Evolutionary conservation across 1,284 basidiomycete species (phyloP), one percentile per base, ranked within the genome.

Genomic region (Stereum hirsutum): DNA sequence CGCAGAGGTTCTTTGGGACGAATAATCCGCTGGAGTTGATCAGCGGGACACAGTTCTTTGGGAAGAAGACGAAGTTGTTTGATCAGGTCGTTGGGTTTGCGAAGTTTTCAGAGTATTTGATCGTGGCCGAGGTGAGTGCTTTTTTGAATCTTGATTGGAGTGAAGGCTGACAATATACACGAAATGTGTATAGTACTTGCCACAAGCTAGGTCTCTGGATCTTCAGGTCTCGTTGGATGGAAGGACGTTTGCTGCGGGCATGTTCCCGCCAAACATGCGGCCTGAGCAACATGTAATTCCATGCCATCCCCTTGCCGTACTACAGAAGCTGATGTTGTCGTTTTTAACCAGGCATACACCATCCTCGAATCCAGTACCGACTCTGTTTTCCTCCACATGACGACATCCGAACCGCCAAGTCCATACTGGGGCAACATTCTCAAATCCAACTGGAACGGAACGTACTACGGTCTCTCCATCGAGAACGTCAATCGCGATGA

Each of bases 391-490:
- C 63, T 99, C 19, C 94, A 96, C 55, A 89, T 96, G 65, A 98
- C 96, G 0, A 95, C 89, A 64, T 89, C 89, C 27, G 75, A 86
- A 44, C 69, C 73, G 12, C 72, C 75, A 0, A 73, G 69, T 14
- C 84, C 81, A 6, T 89, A 76, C 59, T 98, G 88, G 83, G 95
- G 95, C 39, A 87, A 79, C 54, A 81, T 99, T 52, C 81, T 99
- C 58, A 98, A 93, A 63, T 96, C 91, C 37, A 98, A 99, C 64
- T 96, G 89, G 34, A 99, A 99, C 57, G 95, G 95, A 27, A 99
- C 96, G 0, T 98, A 97, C 68, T 99, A 91, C 59, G 80, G 88
- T 21, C 61, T 93, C 14, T 89, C 92, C 0, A 58, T 89, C 39
- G 86, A 90, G 53, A 75, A 91, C 54, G 95, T 92, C 46, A 99